Evolutionary conservation across 768 basidiomycete species (phyloP), one percentile per base, ranked within the genome.

Genomic region (Serpula lacrymans): DNA sequence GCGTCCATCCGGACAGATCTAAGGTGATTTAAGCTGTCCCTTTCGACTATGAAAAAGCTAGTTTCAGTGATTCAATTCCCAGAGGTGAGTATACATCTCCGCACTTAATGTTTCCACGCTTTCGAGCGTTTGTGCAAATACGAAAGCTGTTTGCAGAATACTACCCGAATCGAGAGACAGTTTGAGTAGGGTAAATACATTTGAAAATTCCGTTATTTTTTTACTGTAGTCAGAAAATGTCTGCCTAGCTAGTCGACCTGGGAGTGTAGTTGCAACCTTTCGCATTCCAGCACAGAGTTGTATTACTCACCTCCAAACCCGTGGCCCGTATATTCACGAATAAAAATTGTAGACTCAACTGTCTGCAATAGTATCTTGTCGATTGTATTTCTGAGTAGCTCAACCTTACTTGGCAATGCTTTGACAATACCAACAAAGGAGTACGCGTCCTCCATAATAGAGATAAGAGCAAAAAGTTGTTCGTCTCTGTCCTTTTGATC

Each of bases 91-190:
- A 17, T 37, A n/a, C n/a, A n/a, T n/a, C n/a, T n/a, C n/a, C n/a
- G 49, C 4, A 64, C 60, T 43, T 32, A 62, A 22, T 42, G 28
- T 52, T 22, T 47, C 52, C 30, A 62, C 46, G 16, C 47, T 53
- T 26, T 58, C 58, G 22, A 57, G 53, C 12, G 58, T 43, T 14
- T 58, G 60, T 24, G 57, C 59, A 35, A 50, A 55, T 14, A 58
- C 48, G 14, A 62, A 43, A 0, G 53, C 44, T 4, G 44, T 36
- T 36, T 62, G 60, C 20, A 62, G 39, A 12, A 45, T 36, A 1
- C 56, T 40, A 2, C 57, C 58, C 1, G 49, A 51, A 22, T 55
- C 53, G 33, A 62, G 42, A 1, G 62, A 60, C 10, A 46, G 46
- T 28, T 52, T 60, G 25, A 62, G 51, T 5, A 39, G 24, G 16